phyloP scores from a whole-genome alignment of 768 basidiomycete species.

The Strobilomyces echinocephalus region DNA sequence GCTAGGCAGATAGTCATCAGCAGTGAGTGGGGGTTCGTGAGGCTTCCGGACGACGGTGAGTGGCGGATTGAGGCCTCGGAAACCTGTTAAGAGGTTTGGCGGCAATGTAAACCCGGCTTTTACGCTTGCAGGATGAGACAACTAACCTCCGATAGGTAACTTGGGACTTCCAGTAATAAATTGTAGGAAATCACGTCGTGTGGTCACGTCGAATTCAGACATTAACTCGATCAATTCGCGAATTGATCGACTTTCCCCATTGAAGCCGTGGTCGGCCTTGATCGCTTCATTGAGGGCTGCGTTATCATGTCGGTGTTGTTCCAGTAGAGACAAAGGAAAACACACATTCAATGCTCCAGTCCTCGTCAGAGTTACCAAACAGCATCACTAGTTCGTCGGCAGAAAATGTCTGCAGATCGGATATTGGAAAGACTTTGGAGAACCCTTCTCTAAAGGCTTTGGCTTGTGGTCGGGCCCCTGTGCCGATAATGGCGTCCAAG shows the following conservation, averaged over 20 bases:
- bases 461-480: conserved; percentile 72
- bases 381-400: conserved; percentile 93
- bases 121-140: background rate
- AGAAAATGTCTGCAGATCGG: conserved; percentile 87
- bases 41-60: conserved; percentile 97
- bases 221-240: conserved; percentile 84
- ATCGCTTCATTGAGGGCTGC: conserved; percentile 82
- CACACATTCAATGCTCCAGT: conserved; percentile 91
- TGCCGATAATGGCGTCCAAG: conserved; percentile 81
- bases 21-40: conserved; percentile 83
- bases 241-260: conserved; percentile 89
- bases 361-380: conserved; percentile 96
- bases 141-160: conserved; percentile 87
- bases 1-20: conserved; percentile 93
- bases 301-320: background rate
- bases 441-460: conserved; percentile 93
- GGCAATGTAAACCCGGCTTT: background rate
- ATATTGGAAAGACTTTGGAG: conserved; percentile 92
- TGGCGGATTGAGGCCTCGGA: conserved; percentile 90
- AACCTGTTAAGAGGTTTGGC: conserved; percentile 47
- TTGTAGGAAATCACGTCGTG: conserved; percentile 85
- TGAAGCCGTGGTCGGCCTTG: conserved; percentile 98
- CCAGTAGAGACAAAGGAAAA: conserved; percentile 5
- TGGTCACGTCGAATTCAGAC: conserved; percentile 66
- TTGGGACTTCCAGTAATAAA: conserved; percentile 98